Conservation (phyloP, 345 rosid species). For the Pugionium dolabratum region DNA sequence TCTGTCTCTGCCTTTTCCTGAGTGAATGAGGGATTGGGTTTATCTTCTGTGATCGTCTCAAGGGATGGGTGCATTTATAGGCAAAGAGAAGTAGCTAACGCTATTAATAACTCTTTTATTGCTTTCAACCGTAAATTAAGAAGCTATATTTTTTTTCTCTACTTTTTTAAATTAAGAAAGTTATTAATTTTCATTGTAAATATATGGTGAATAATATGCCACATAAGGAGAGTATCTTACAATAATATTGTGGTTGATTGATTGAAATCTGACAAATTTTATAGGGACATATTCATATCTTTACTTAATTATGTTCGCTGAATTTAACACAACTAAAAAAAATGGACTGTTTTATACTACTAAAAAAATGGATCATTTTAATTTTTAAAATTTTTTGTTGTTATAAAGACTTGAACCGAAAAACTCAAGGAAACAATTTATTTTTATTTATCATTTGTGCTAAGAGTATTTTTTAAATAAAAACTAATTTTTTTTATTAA, state of each 20-base stretch:
- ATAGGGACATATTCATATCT: not conserved
- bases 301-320: too few species aligned
- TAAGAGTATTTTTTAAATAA: too few species aligned
- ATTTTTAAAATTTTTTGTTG: too few species aligned
- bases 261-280: not conserved
- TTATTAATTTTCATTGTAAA: not conserved
- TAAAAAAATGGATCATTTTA: too few species aligned
- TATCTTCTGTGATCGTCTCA: slow-evolving; percentile 1
- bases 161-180: not conserved
- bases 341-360: too few species aligned
- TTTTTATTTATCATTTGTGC: too few species aligned
- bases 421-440: too few species aligned
- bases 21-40: slow-evolving; percentile 5
- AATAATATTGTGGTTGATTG: not conserved
- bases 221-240: not conserved
- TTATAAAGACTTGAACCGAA: too few species aligned
- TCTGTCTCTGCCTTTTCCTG: slow-evolving; percentile 32
- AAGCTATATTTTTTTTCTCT: not conserved
- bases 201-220: not conserved
- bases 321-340: too few species aligned
- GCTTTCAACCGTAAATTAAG: not conserved
- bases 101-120: slow-evolving; percentile 26
- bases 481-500: too few species aligned
- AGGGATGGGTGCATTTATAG: slow-evolving; percentile 23
- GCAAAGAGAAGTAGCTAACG: slow-evolving; percentile 22